Evolutionary conservation across 225 moss, liverwort and hornwort genomes (phyloP), one percentile per base, ranked within the genome.

Genomic region (Sphagnum contortum): DNA sequence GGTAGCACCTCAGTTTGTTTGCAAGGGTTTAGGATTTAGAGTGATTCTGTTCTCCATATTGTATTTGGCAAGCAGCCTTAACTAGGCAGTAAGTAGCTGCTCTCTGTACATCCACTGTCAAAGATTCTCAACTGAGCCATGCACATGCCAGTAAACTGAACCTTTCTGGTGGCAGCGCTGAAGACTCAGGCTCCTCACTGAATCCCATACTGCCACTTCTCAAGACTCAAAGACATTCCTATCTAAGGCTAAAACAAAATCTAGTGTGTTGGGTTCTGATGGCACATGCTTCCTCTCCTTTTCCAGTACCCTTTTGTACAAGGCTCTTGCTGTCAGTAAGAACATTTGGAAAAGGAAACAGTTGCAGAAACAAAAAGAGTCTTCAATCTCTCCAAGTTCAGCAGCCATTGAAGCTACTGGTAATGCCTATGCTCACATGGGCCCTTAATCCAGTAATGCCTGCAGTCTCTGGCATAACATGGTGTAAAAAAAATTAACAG

Each of bases 161-260:
- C 74, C 83, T 80, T 58, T 89, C 98, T 11, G 77, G 88, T 63
- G 64, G 74, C 48, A 85, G 77, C 46, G 90, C 86, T 53, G 90
- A 90, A 46, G 91, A 89, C 44, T 83, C 98, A 3, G 83, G 74
- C 57, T 83, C 89, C 57, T 98, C 98, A 8, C 81, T 73, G 64
- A 79, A 75, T 45, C 73, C 67, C 5, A 80, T 71, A 61, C 81
- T 74, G 56, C 76, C 80, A 14, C 67, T 71, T 51, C 82, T 65
- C 12, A 29, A 29, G 29, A 29, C 29, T 29, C 29, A 29, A 80
- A 68, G 52, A 62, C 2, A 55, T 54, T 62, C 63, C 72, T 78
- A 59, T 55, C 65, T 59, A 89, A 52, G 57, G 87, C 91, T 14
- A 76, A 68, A 55, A 78, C 77, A 63, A 75, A 85, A 60, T 87